These are phyloP conservation scores for Tuber melanosporum DNA, from an alignment of 495 filamentous ascomycete genomes.

Conservation along the genomic window DNA sequence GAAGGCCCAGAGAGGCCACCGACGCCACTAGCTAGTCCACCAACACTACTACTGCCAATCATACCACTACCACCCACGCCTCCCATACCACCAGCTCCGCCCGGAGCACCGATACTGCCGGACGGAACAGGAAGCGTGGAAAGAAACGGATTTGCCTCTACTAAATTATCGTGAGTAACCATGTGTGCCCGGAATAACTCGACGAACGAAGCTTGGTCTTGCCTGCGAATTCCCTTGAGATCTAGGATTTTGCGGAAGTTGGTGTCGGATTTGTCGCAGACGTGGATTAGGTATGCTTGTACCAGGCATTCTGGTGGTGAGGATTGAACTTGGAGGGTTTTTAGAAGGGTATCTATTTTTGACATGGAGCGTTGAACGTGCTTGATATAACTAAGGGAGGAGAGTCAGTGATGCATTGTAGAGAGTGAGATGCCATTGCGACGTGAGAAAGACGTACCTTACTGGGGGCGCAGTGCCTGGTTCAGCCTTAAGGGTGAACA, in stretches of 20 bases:
- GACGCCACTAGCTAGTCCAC: conserved; percentile 46
- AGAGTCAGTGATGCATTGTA: conserved; percentile 7
- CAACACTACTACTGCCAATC: conserved; percentile 57
- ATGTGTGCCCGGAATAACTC: conserved; percentile 84
- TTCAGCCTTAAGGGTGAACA: conserved; percentile 53
- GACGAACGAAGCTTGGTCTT: conserved; percentile 73
- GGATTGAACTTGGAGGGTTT: conserved; percentile 90
- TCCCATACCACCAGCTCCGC: conserved; percentile 11
- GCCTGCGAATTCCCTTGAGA: conserved; percentile 76
- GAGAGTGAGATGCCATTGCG: conserved; percentile 29
- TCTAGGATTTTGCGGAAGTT: conserved; percentile 98
- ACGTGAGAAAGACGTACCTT: conserved; percentile 43
- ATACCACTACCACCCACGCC: conserved; percentile 35
- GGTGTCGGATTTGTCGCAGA: conserved; percentile 78
- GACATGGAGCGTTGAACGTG: conserved; percentile 78
- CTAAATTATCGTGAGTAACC: conserved; percentile 53
- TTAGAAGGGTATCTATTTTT: conserved; percentile 85
- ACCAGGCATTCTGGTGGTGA: conserved; percentile 88
- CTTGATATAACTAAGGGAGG: conserved; percentile 67
- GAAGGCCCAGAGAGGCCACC: conserved; percentile 41
- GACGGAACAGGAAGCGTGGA: conserved; percentile 26
- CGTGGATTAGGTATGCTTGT: conserved; percentile 92
- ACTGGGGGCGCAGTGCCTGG: conserved; percentile 31
- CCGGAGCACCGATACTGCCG: conserved; percentile 19
- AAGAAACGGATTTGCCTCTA: conserved; percentile 45